Conservation (phyloP, 1,284 basidiomycete species). For the Ustilago shanxiensis region DNA sequence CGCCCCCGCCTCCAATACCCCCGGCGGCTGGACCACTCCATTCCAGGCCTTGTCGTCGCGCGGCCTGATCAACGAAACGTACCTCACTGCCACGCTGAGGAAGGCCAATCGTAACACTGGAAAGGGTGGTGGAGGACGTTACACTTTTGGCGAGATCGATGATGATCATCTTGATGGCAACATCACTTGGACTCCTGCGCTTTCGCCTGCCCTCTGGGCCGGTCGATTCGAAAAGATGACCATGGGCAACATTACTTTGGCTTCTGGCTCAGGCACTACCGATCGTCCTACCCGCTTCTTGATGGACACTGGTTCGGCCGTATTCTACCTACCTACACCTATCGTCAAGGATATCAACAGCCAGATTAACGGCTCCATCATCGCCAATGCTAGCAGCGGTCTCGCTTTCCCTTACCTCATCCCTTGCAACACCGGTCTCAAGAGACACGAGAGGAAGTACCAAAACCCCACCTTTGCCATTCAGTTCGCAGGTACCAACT, state of each 20-base stretch:
- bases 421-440: slow-evolving; percentile 57
- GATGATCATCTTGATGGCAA: slow-evolving; percentile 34
- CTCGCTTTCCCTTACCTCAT: slow-evolving; percentile 53
- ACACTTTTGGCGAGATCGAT: slow-evolving; percentile 59
- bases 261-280: slow-evolving; percentile 23
- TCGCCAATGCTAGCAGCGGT: slow-evolving; percentile 28
- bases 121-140: slow-evolving; percentile 55
- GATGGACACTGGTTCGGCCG: slow-evolving; percentile 58
- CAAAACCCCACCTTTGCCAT: slow-evolving; percentile 47
- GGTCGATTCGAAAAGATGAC: slow-evolving; percentile 51
- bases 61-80: slow-evolving; percentile 46
- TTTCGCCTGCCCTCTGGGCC: slow-evolving; percentile 53
- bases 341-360: slow-evolving; percentile 49
- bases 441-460: slow-evolving; percentile 39
- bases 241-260: slow-evolving; percentile 38
- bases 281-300: slow-evolving; percentile 45
- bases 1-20: slow-evolving; percentile 31
- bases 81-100: slow-evolving; percentile 55
- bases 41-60: slow-evolving; percentile 56
- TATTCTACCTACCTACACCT: slow-evolving; percentile 45
- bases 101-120: slow-evolving; percentile 59
- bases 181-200: slow-evolving; percentile 50
- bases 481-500: slow-evolving; percentile 41
- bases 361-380: slow-evolving; percentile 42
- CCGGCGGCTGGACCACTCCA: slow-evolving; percentile 57